phyloP scores from a whole-genome alignment of 164 flowering plant genomes.

The Vitis cinerea region DNA sequence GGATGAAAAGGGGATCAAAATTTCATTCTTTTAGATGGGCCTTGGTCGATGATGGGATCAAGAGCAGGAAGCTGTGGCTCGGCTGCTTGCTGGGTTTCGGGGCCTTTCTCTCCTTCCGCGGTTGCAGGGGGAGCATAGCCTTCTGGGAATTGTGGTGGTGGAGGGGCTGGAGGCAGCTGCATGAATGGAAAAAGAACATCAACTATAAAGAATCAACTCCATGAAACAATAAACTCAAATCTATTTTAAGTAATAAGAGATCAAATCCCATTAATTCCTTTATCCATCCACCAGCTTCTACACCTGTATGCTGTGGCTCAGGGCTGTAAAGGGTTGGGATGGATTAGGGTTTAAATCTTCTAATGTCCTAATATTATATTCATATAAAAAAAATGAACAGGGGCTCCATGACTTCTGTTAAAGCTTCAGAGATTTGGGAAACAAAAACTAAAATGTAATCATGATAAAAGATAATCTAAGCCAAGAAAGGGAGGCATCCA shows the following conservation, averaged over 20 bases:
- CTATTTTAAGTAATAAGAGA: neutral
- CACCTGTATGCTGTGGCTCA: too few relatives aligned
- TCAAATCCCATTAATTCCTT: too few relatives aligned
- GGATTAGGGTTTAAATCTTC: too few relatives aligned
- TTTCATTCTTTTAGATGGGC: conserved; percentile 86
- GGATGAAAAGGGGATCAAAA: conserved; percentile 12
- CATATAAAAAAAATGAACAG: too few relatives aligned
- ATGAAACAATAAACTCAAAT: neutral
- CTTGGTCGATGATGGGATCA: conserved; percentile 95
- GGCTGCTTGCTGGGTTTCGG: conserved; percentile 55
- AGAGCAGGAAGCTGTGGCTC: conserved; percentile 54
- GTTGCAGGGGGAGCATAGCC: conserved; percentile 67
- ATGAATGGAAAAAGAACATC: conserved; percentile 5
- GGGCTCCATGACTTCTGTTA: too few relatives aligned
- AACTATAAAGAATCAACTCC: neutral
- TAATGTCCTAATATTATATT: too few relatives aligned
- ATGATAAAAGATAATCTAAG: too few relatives aligned
- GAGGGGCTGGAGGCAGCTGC: conserved; percentile 89
- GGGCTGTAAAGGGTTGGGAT: too few relatives aligned
- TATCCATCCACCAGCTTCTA: too few relatives aligned
- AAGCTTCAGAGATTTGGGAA: too few relatives aligned
- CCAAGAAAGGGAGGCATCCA: too few relatives aligned
- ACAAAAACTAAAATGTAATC: too few relatives aligned
- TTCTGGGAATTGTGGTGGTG: conserved; percentile 92
- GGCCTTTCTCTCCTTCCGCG: conserved; percentile 56